Conservation (phyloP, 1,139 yeast genomes). For the Saccharomyces hybrid region DNA sequence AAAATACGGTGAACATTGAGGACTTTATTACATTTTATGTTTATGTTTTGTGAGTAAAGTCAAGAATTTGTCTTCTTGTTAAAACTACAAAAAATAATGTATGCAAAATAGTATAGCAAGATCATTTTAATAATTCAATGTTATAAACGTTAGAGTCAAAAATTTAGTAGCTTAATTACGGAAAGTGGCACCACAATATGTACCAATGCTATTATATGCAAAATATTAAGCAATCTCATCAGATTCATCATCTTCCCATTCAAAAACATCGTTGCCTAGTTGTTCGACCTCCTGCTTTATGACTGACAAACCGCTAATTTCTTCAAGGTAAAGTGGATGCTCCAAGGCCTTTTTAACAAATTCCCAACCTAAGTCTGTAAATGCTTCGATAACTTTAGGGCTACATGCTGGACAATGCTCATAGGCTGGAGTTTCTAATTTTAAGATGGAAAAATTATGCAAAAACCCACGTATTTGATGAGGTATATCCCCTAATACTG, state of each 20-base stretch:
- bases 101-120: too few species aligned
- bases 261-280: slow-evolving; percentile 43
- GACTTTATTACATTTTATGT: neutral
- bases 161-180: neutral
- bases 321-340: slow-evolving; percentile 60
- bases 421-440: slow-evolving; percentile 65
- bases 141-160: neutral
- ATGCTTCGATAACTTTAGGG: slow-evolving; percentile 44
- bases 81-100: too few species aligned
- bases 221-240: neutral
- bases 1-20: too few species aligned
- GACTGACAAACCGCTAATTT: slow-evolving; percentile 64
- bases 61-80: neutral
- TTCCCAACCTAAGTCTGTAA: slow-evolving; percentile 58
- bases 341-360: slow-evolving; percentile 66
- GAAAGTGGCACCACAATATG: slow-evolving; percentile 1
- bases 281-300: slow-evolving; percentile 70
- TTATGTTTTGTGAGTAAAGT: neutral
- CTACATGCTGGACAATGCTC: slow-evolving; percentile 85
- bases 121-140: neutral
- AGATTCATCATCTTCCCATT: slow-evolving; percentile 39
- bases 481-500: slow-evolving; percentile 64
- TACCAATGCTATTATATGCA: neutral
- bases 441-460: slow-evolving; percentile 53
- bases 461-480: slow-evolving; percentile 89